Evolutionary conservation across 2,329 filamentous ascomycete genomes (phyloP).

Genomic region (Cordyceps pruinosa): DNA sequence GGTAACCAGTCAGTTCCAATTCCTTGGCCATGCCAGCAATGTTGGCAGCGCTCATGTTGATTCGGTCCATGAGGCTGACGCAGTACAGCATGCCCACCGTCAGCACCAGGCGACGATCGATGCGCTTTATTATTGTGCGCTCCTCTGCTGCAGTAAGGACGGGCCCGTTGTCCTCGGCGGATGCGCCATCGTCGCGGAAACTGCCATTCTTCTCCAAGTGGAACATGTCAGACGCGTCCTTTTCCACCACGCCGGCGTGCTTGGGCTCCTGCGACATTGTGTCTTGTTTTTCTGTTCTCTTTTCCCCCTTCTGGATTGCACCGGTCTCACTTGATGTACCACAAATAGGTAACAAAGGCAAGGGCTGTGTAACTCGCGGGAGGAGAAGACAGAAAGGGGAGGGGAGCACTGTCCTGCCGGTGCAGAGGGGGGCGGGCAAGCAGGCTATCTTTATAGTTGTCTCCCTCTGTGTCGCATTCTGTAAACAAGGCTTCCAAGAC

Average conservation of each 20-base stretch:
- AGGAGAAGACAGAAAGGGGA: not conserved
- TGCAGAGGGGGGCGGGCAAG: not conserved
- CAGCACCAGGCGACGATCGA: constrained; percentile 60
- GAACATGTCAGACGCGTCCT: not conserved
- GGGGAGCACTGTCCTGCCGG: not conserved
- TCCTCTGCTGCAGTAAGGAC: constrained; percentile 55
- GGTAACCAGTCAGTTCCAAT: constrained; percentile 37
- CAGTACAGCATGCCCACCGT: constrained; percentile 64
- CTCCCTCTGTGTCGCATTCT: not conserved
- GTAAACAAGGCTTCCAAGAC: not conserved
- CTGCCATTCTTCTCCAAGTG: constrained; percentile 4
- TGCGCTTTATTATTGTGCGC: constrained; percentile 57
- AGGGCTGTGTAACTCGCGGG: not conserved
- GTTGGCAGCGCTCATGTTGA: constrained; percentile 65
- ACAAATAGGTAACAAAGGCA: not conserved
- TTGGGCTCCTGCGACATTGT: not conserved
- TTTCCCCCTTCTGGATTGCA: not conserved
- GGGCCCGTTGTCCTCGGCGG: constrained; percentile 23
- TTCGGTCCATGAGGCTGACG: constrained; percentile 70
- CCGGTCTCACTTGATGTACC: too few relatives aligned
- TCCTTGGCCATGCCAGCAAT: constrained; percentile 58
- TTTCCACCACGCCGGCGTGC: not conserved
- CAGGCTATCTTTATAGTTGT: not conserved
- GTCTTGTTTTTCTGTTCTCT: too few relatives aligned
- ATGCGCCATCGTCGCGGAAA: constrained; percentile 16